These are phyloP conservation scores for Fonsecaea erecta DNA, from an alignment of 2,329 filamentous ascomycete genomes.

Conservation along the genomic window DNA sequence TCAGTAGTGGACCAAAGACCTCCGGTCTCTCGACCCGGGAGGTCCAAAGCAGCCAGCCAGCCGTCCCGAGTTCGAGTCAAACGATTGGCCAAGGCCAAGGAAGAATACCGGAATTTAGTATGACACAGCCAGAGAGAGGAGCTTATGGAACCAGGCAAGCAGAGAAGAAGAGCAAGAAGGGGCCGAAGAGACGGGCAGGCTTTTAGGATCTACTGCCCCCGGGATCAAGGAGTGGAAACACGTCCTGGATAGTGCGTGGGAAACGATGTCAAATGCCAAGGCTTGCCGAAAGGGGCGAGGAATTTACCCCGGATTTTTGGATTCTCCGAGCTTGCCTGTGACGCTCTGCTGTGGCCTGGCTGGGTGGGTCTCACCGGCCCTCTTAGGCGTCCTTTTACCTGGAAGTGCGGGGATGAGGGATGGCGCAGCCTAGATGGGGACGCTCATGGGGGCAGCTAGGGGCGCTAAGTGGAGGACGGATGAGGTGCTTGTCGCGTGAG, in stretches of 20 bases:
- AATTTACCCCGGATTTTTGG: slow-evolving; percentile 33
- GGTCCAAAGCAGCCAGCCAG: slow-evolving; percentile 32
- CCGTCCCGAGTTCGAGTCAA: slow-evolving; percentile 23
- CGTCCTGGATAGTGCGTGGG: no score
- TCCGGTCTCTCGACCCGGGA: slow-evolving; percentile 21
- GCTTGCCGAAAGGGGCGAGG: not conserved
- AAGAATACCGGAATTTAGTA: slow-evolving; percentile 17
- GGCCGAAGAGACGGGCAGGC: slow-evolving; percentile 26
- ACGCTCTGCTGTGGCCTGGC: not conserved
- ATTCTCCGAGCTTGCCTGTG: slow-evolving; percentile 27
- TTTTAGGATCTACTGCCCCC: slow-evolving; percentile 23
- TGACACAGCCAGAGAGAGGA: slow-evolving; percentile 36
- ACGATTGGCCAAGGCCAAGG: slow-evolving; percentile 16
- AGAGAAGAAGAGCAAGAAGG: slow-evolving; percentile 27
- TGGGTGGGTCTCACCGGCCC: not conserved
- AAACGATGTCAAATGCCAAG: not conserved
- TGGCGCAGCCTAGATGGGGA: slow-evolving; percentile 14
- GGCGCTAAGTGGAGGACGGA: slow-evolving; percentile 8
- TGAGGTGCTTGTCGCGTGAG: slow-evolving; percentile 33
- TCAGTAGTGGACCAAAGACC: slow-evolving; percentile 6
- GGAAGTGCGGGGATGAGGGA: slow-evolving; percentile 31
- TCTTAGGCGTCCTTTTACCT: slow-evolving; percentile 1
- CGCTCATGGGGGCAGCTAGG: not conserved
- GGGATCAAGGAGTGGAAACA: not conserved
- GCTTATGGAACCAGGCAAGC: slow-evolving; percentile 28